Conservation (phyloP, 2,329 filamentous ascomycete genomes). For the Escovopsis sp. region DNA sequence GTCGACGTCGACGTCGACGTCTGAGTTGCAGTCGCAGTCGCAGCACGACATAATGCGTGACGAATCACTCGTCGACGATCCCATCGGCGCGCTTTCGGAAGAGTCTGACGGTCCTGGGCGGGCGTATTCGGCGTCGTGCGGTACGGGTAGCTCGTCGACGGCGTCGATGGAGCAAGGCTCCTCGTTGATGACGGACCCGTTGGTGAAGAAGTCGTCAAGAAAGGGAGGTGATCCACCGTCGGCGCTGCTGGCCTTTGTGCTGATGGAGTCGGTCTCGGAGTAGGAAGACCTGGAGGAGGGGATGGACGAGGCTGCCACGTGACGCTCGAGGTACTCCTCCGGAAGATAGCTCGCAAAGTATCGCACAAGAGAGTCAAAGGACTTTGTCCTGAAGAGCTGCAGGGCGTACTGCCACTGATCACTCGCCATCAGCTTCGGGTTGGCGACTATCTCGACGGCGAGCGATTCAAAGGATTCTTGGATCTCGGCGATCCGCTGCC, state of each 20-base stretch:
- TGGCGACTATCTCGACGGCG: conserved; percentile 46
- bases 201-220: conserved; percentile 22
- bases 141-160: conserved; percentile 13
- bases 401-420: conserved; percentile 44
- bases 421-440: conserved; percentile 42
- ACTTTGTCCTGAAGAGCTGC: conserved; percentile 44
- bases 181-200: conserved; percentile 27
- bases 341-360: conserved; percentile 47
- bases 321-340: conserved; percentile 29
- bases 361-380: conserved; percentile 44
- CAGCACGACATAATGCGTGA: conserved; percentile 38
- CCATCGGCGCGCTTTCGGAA: conserved; percentile 10
- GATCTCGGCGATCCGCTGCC: conserved; percentile 38
- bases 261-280: conserved; percentile 23
- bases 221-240: conserved; percentile 23
- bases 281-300: conserved; percentile 22
- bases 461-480: conserved; percentile 41
- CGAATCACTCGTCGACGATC: conserved; percentile 22
- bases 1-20: no score
- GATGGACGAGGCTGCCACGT: conserved; percentile 18
- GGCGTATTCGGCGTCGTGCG: conserved; percentile 34
- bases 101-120: conserved; percentile 29
- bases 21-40: conserved; percentile 25
- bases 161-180: conserved; percentile 23
- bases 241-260: conserved; percentile 26